phyloP scores from a whole-genome alignment of 257 asterid species.

The Gentiana straminea region DNA sequence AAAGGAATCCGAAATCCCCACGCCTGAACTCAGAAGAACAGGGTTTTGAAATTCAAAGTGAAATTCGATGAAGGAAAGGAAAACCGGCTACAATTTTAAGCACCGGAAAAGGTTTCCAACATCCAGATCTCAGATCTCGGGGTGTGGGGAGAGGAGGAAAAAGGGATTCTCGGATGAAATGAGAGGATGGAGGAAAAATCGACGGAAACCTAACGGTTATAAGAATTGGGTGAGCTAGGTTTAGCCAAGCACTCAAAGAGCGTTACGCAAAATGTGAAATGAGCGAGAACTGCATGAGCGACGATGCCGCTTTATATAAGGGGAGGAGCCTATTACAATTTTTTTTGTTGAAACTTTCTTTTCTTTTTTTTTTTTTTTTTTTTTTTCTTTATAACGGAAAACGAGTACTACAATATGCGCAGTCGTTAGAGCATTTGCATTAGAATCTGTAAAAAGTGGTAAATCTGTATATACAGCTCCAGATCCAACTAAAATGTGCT shows the following conservation, averaged over 20 bases:
- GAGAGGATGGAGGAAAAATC: background rate
- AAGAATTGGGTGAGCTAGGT: conserved; percentile 7
- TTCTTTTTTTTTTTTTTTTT: background rate
- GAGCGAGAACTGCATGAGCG: conserved; percentile 74
- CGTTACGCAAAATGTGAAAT: conserved; percentile 24
- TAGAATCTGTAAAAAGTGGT: no score
- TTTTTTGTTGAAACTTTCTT: conserved; percentile 16
- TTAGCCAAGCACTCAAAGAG: conserved; percentile 7
- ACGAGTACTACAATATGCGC: no score
- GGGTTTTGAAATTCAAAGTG: conserved; percentile 2
- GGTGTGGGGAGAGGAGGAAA: background rate
- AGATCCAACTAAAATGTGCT: no score
- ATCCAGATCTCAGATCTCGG: conserved; percentile 33
- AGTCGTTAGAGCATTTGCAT: no score
- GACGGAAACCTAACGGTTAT: conserved; percentile 38
- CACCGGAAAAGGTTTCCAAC: conserved; percentile 33
- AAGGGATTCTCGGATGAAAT: background rate
- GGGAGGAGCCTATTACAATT: conserved; percentile 6
- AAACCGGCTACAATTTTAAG: conserved; percentile 22
- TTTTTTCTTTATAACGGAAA: no score
- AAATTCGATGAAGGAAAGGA: background rate
- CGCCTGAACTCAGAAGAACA: conserved; percentile 83
- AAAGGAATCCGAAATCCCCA: conserved; percentile 67
- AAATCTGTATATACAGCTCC: no score
- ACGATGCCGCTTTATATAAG: conserved; percentile 43